Base-by-base conservation (phyloP, 306 rosid genomes). In the Rubus parviflorus region DNA sequence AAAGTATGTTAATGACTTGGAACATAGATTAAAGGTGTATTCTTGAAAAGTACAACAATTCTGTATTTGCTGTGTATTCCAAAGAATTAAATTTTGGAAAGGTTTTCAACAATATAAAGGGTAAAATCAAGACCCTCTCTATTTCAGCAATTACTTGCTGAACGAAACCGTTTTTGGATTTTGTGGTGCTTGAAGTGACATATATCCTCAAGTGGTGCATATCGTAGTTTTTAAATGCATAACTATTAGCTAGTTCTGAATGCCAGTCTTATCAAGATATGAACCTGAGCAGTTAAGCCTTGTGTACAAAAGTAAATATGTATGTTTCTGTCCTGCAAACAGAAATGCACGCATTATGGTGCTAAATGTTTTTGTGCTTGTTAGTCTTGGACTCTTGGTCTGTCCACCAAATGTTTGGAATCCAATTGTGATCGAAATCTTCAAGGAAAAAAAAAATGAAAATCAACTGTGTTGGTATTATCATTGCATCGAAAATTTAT, bases 361-460 rank as follows among this genome's bases (percentile, higher is more conserved):
- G 51, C 71, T 66, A 66, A 19, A 9, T 19, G 16, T 15, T 66
- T 66, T 66, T 66, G 51, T 42, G 17, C 71, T 66, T 66, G 48
- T 66, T 40, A 19, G 51, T 65, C 70, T 35, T 63, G 30, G 12
- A 37, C 43, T 65, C 70, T 35, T 63, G 30, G 12, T 63, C 43
- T 46, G 23, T 62, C 20, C 9, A n/a, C 17, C 9, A 67, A 42
- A 20, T 67, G 37, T 10, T 43, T 64, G 47, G 47, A 64, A 15
- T 19, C 8, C 12, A 64, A 17, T 37, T 68, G 0, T 67, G 17
- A 42, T 67, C 4, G 53, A 67, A 48, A 43, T 67, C 47, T 68
- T 68, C n/a, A 11, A 64, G 47, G 3, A 15, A 30, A 64, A 9
- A 38, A 38, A 20, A 41, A 42, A 7, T 19, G 38, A 30, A 37